phyloP scores from a whole-genome alignment of 2,329 filamentous ascomycete species.

The Tolypocladium cylindrosporum region DNA sequence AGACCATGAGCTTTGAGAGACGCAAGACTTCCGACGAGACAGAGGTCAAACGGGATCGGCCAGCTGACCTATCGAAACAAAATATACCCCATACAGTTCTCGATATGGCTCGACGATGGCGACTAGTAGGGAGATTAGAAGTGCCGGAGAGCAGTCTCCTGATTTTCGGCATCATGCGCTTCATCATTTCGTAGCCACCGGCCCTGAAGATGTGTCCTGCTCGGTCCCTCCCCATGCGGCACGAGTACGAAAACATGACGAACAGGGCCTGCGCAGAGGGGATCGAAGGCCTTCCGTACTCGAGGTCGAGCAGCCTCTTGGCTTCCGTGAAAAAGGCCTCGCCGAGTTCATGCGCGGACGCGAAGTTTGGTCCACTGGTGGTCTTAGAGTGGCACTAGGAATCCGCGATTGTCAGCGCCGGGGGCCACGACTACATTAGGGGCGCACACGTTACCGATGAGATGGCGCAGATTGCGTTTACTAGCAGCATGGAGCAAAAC shows the following conservation, averaged over 20 bases:
- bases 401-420: too few species aligned
- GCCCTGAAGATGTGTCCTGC: not conserved
- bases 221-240: not conserved
- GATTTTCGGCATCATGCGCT: not conserved
- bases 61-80: not conserved
- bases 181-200: not conserved
- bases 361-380: too few species aligned
- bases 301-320: not conserved
- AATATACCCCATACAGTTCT: not conserved
- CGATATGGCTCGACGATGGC: not conserved
- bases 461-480: conserved; percentile 1
- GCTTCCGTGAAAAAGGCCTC: not conserved
- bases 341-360: not conserved
- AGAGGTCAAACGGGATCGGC: not conserved
- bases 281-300: not conserved
- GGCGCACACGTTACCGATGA: not conserved
- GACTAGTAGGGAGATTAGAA: not conserved
- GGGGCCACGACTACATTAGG: too few species aligned
- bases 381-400: too few species aligned
- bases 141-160: not conserved
- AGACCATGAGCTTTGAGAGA: not conserved
- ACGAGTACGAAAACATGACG: conserved; percentile 1
- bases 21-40: not conserved
- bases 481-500: conserved; percentile 1
- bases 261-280: not conserved